Evolutionary conservation across 768 basidiomycete species (phyloP), one percentile per base, ranked within the genome.

Genomic region (Mycena haematopus): DNA sequence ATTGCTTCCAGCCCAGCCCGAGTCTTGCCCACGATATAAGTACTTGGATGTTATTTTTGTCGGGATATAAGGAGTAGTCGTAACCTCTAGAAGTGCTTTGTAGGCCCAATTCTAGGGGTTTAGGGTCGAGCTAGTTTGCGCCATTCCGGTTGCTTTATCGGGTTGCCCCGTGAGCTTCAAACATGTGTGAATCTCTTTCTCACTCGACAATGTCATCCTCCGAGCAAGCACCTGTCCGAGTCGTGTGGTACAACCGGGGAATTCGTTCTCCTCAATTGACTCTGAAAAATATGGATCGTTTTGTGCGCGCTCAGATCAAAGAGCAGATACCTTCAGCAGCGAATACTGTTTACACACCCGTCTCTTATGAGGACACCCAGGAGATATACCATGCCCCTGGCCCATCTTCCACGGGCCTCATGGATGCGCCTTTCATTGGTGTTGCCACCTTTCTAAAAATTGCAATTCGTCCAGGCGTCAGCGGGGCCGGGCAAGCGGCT

Each of bases 351-450:
- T 60, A 60, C 31, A 11, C 22, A 9, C 60, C 60, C 4, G 59
- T 60, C 19, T 38, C 52, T 25, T 61, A 24, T 19, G 53, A 61
- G 3, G 42, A 53, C 0, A 52, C 44, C 5, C 51, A 52, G 36
- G n/a, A n/a, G n/a, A n/a, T n/a, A n/a, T n/a, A n/a, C n/a, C n/a
- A n/a, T n/a, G 22, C 15, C 22, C 36, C 35, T 24, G 40, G 45
- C 19, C 45, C 47, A 14, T 44, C 46, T 25, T 51, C 52, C 19
- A 55, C 47, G 1, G 54, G 24, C 22, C 22, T 62, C 15, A n/a
- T 29, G 46, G 54, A 27, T 24, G 60, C 46, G 8, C 60, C 60
- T 19, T 62, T 56, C 53, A 56, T 62, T n/a, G 53, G 10, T 15
- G 53, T 35, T 2, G 25, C 40, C 25, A 62, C 47, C 2, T 62